phyloP scores from a whole-genome alignment of 768 basidiomycete species.

The Phlegmacium glaucopus region DNA sequence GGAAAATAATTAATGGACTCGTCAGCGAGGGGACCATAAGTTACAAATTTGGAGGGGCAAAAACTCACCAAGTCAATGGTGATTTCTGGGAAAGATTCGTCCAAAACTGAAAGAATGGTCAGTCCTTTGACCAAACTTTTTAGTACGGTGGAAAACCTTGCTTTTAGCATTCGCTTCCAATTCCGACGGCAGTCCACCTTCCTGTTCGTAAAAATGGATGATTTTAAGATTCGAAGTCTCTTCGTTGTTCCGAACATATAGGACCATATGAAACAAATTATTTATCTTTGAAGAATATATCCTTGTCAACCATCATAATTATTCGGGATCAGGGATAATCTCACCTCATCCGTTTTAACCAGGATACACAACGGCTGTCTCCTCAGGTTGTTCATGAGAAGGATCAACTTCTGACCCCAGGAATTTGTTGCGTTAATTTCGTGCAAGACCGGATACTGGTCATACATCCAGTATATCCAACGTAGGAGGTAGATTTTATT shows the following conservation, averaged over 20 bases:
- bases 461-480: slow-evolving; percentile 59
- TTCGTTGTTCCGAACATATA: slow-evolving; percentile 67
- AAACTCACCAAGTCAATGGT: slow-evolving; percentile 25
- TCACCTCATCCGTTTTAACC: slow-evolving; percentile 64
- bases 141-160: slow-evolving; percentile 18
- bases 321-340: not conserved
- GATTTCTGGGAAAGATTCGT: slow-evolving; percentile 50
- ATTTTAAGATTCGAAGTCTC: slow-evolving; percentile 68
- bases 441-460: slow-evolving; percentile 53
- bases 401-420: slow-evolving; percentile 43
- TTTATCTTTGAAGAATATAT: slow-evolving; percentile 47
- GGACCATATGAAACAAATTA: slow-evolving; percentile 56
- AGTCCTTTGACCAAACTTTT: not conserved
- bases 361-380: slow-evolving; percentile 57
- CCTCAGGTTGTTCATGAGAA: slow-evolving; percentile 42
- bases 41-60: not conserved
- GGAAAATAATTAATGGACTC: no score
- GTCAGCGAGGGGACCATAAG: not conserved
- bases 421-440: slow-evolving; percentile 29
- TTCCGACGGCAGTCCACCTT: slow-evolving; percentile 58
- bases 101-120: slow-evolving; percentile 22
- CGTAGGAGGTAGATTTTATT: slow-evolving; percentile 53
- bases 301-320: not conserved
- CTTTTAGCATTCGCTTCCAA: slow-evolving; percentile 71
- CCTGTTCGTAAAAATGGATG: slow-evolving; percentile 58